phyloP scores from a whole-genome alignment of 2,329 filamentous ascomycete species.

The Claviceps sp. region DNA sequence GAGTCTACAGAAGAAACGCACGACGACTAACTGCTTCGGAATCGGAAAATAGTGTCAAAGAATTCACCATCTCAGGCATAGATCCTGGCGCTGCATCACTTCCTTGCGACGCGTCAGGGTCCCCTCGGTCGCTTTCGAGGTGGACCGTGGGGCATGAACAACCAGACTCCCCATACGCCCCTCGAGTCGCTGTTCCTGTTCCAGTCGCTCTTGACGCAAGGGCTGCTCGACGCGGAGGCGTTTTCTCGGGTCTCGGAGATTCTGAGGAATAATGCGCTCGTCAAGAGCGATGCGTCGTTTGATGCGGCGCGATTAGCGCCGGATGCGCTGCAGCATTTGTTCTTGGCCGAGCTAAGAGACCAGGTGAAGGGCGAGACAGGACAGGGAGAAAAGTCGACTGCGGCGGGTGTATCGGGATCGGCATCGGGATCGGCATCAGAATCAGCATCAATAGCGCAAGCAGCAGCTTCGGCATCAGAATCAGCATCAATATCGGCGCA shows the following conservation, averaged over 20 bases:
- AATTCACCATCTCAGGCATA: conserved; percentile 2
- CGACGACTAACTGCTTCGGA: background rate
- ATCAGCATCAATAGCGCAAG: background rate
- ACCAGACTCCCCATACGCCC: conserved; percentile 56
- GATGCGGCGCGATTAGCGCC: conserved; percentile 62
- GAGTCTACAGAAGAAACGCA: background rate
- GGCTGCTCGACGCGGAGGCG: conserved; percentile 47
- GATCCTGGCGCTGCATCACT: conserved; percentile 43
- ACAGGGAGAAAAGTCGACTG: conserved; percentile 10
- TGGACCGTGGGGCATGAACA: conserved; percentile 42
- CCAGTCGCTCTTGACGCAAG: conserved; percentile 60
- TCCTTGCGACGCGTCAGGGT: conserved; percentile 37
- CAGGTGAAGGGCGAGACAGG: conserved; percentile 46
- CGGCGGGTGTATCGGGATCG: conserved; percentile 25
- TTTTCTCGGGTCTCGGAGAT: conserved; percentile 63
- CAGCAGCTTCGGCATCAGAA: conserved; percentile 11
- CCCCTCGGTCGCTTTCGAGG: conserved; percentile 44
- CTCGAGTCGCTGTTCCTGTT: conserved; percentile 81
- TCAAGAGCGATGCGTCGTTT: conserved; percentile 58
- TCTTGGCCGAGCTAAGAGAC: conserved; percentile 61
- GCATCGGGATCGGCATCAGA: background rate
- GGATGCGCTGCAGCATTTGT: conserved; percentile 67
- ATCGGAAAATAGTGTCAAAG: background rate
- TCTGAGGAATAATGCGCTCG: conserved; percentile 58
- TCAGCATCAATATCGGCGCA: background rate